Evolutionary conservation across 176 grass and related monocot species (phyloP).

Genomic region (Aegilops tauschii): DNA sequence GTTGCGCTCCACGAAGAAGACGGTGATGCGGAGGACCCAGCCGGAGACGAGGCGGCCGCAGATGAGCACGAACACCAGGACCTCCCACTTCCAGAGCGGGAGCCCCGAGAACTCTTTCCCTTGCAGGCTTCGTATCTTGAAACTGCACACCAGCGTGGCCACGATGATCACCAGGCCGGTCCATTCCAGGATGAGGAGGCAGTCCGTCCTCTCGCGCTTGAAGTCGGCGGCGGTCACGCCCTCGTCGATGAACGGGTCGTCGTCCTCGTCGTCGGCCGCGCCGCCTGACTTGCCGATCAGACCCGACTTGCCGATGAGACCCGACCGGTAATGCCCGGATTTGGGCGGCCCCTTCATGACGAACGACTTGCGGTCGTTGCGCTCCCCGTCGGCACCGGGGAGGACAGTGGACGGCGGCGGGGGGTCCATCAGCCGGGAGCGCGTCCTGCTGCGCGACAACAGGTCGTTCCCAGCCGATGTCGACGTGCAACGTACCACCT

Average conservation of each 20-base stretch:
- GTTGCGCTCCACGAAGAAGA: constrained; percentile 90
- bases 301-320: constrained; percentile 41
- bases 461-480: constrained; percentile 30
- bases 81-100: constrained; percentile 93
- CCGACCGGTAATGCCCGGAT: constrained; percentile 64
- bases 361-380: constrained; percentile 37
- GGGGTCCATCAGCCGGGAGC: constrained; percentile 74
- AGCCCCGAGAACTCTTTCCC: constrained; percentile 58
- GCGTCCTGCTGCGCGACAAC: constrained; percentile 60
- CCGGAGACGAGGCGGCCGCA: constrained; percentile 90
- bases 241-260: constrained; percentile 75
- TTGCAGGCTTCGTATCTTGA: constrained; percentile 36
- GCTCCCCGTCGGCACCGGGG: neutral
- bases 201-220: constrained; percentile 50
- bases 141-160: constrained; percentile 64
- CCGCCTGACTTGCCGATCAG: constrained; percentile 44
- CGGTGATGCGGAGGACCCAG: constrained; percentile 69
- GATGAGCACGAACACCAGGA: constrained; percentile 82
- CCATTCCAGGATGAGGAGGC: constrained; percentile 67
- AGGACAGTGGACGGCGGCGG: constrained; percentile 28
- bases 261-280: constrained; percentile 65
- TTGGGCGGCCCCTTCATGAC: constrained; percentile 35
- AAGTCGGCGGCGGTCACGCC: constrained; percentile 54
- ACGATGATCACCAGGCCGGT: constrained; percentile 75
- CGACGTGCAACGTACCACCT: constrained; percentile 78